Evolutionary conservation across 768 basidiomycete species (phyloP).

Genomic region (Terana coerulea): DNA sequence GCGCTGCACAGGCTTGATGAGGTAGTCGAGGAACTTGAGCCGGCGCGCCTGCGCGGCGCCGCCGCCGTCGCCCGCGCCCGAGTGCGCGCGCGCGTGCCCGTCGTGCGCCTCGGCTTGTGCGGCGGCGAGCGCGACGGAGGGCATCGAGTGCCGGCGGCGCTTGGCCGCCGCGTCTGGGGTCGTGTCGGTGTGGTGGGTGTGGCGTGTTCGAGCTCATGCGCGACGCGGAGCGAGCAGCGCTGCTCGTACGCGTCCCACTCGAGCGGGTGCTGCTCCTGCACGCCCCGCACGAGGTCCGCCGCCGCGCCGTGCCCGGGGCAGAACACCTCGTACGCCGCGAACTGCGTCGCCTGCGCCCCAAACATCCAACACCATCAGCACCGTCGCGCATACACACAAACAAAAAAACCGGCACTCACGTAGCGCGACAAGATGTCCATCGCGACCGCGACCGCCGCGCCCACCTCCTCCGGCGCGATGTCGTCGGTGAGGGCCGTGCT

Average conservation of each 20-base stretch:
- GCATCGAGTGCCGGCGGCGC: conserved; percentile 12
- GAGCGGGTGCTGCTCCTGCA: conserved; percentile 54
- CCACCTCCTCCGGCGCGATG: conserved; percentile 13
- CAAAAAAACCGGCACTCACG: not conserved
- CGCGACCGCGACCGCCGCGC: conserved; percentile 22
- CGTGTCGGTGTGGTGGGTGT: not conserved
- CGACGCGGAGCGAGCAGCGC: conserved; percentile 56
- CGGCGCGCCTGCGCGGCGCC: conserved; percentile 28
- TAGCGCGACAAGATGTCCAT: conserved; percentile 4
- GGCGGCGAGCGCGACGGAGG: not conserved
- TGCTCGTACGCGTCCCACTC: conserved; percentile 89
- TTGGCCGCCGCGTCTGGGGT: not conserved
- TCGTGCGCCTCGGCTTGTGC: not conserved
- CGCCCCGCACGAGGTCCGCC: conserved; percentile 64
- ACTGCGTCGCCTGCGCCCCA: conserved; percentile 65
- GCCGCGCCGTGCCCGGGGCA: conserved; percentile 88
- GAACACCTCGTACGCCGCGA: conserved; percentile 79
- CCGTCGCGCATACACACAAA: no score
- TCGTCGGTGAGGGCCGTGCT: conserved; percentile 9
- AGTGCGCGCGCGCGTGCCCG: not conserved
- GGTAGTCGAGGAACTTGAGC: conserved; percentile 75
- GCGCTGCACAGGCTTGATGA: conserved; percentile 96
- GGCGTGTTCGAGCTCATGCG: conserved; percentile 19
- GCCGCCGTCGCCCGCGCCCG: not conserved
- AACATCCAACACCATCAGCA: not conserved